Base-by-base conservation (phyloP, 306 rosid species). In the Cucurbita argyrosperma region DNA sequence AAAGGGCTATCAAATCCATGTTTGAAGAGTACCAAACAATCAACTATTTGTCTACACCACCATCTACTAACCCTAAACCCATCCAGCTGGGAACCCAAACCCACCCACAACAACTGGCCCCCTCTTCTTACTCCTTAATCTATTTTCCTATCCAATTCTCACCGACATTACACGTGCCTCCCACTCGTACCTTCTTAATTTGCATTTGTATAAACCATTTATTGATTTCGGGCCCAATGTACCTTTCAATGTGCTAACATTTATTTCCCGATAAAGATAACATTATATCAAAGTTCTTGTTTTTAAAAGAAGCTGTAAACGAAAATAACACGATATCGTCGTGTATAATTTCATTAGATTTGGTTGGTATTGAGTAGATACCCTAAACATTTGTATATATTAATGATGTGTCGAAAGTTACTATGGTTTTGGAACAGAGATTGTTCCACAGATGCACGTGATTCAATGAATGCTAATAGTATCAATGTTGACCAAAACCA, bases 1-100 rank as follows among this genome's bases (percentile, higher is more conserved):
- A 88, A 8, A 18, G 75, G 46, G 76, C 87, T 63, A 86, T 86
- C 96, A 88, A 89, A 89, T 89, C 89, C 86, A 63, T 86, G 96
- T 86, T 92, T 84, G 78, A 49, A 72, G 77, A 84, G 81, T 74
- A 78, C 82, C 61, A 71, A 77, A 75, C 82, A 88, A 76, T 66
- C 69, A 60, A 79, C 63, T 79, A 72, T 52, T 80, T 9, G 72
- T 79, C 75, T 65, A 74, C 84, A 51, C 63, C 43, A 8, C 76
- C 72, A 76, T 82, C 76, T 79, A 80, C 84, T 69, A 77, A 80
- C 73, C 87, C 46, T 30, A 18, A 43, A 61, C 39, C 13, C 71
- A 21, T 76, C 73, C 74, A 69, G 74, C 74, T 69, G 74, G 74
- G 59, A 69, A 49, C 47, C 74, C 74, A 14, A 65, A 65, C 38